A percentile compares a stretch with the other conserved stretches of the same genome.
These are phyloP conservation scores for Candida nanaspora DNA, from an alignment of 805 yeast genomes.

Conservation along the genomic window DNA sequence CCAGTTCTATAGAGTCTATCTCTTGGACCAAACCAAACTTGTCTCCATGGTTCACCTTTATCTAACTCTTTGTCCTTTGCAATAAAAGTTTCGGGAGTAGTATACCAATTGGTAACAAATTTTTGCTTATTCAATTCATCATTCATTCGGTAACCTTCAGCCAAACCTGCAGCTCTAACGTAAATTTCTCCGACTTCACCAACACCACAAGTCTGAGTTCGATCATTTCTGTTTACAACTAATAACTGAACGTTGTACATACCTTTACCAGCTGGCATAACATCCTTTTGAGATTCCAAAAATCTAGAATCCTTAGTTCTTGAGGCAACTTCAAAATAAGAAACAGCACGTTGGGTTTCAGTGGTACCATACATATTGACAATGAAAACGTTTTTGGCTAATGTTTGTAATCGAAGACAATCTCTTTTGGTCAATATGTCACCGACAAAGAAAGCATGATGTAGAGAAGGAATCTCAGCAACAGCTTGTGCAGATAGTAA, in stretches of 20 bases:
- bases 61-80: slow-evolving; percentile 41
- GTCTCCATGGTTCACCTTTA: slow-evolving; percentile 58
- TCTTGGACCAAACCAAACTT: slow-evolving; percentile 87
- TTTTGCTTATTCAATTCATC: slow-evolving; percentile 86
- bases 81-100: slow-evolving; percentile 56
- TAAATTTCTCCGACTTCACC: slow-evolving; percentile 99
- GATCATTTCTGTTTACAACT: slow-evolving; percentile 86
- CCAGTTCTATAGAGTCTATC: slow-evolving; percentile 97
- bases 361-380: slow-evolving; percentile 99
- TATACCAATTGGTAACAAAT: slow-evolving; percentile 89
- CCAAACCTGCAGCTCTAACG: slow-evolving; percentile 96
- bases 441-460: slow-evolving; percentile 97
- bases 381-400: slow-evolving; percentile 83
- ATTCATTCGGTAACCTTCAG: slow-evolving; percentile 90
- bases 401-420: slow-evolving; percentile 83
- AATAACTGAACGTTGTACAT: slow-evolving; percentile 92
- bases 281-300: slow-evolving; percentile 80
- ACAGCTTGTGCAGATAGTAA: slow-evolving; percentile 91
- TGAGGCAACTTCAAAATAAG: slow-evolving; percentile 83
- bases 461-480: slow-evolving; percentile 75
- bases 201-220: slow-evolving; percentile 89
- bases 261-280: slow-evolving; percentile 98
- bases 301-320: slow-evolving; percentile 61
- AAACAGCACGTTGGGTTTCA: slow-evolving; percentile 97
- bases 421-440: slow-evolving; percentile 96